A percentile compares a stretch with the other conserved stretches of the same genome.
phyloP scores from a whole-genome alignment of 83 land plant species.

The Picea mariana region DNA sequence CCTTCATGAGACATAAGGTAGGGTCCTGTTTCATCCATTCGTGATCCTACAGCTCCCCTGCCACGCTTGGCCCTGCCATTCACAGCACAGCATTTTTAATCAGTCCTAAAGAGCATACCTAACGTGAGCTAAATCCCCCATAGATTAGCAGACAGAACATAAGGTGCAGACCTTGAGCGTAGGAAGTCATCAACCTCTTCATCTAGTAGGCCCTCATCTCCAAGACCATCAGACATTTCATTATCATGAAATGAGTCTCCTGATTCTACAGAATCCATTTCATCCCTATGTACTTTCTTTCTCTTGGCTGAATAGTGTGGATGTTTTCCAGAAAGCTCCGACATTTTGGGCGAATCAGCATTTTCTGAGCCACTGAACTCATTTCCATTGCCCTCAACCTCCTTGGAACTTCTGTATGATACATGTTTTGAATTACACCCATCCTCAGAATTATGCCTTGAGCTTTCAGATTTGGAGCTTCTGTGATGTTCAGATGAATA shows the following conservation, averaged over 20 bases:
- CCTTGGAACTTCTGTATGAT: constrained; percentile 1
- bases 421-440: background rate
- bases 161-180: constrained; percentile 54
- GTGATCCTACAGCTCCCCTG: constrained; percentile 87
- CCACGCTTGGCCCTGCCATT: constrained; percentile 81
- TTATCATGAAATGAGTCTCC: constrained; percentile 3
- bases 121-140: no score
- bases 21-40: constrained; percentile 97
- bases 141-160: background rate
- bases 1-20: constrained; percentile 32
- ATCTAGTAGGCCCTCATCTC: constrained; percentile 50
- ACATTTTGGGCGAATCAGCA: constrained; percentile 11
- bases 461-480: background rate
- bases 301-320: constrained; percentile 15
- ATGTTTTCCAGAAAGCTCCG: background rate
- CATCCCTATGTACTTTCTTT: background rate
- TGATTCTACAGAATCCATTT: background rate
- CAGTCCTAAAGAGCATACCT: background rate
- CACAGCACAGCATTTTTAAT: background rate
- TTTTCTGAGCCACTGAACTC: background rate
- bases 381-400: constrained; percentile 5
- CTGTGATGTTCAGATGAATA: constrained; percentile 10
- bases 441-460: background rate
- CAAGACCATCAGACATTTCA: constrained; percentile 35
- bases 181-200: constrained; percentile 80